A percentile compares a stretch with the other conserved stretches of the same genome.
Conservation (phyloP, 306 rosid species). For the Prunus campanulata region DNA sequence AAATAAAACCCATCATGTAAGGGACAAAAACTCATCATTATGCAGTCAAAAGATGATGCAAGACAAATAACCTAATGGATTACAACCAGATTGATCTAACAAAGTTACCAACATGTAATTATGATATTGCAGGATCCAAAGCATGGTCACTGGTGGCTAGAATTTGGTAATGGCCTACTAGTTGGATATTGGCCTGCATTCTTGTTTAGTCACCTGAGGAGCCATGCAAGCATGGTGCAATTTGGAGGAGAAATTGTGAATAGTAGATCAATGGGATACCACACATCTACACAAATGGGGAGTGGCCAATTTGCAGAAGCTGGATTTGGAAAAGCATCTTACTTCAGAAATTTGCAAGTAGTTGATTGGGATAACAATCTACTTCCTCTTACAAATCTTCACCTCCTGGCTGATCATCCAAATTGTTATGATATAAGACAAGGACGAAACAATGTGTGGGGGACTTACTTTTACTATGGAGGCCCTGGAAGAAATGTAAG, state of each 20-base stretch:
- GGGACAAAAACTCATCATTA: constrained; percentile 28
- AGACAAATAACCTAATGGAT: neutral
- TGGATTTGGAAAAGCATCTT: constrained; percentile 90
- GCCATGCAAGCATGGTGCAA: constrained; percentile 91
- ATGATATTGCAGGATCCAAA: constrained; percentile 72
- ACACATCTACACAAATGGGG: constrained; percentile 96
- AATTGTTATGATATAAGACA: constrained; percentile 85
- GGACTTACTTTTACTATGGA: constrained; percentile 94
- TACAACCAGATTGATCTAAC: neutral
- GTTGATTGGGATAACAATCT: constrained; percentile 97
- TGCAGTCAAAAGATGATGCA: constrained; percentile 8
- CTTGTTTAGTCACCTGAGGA: constrained; percentile 86
- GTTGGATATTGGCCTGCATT: constrained; percentile 97
- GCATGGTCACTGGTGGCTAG: constrained; percentile 98
- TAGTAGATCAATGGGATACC: constrained; percentile 75
- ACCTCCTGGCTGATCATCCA: constrained; percentile 76
- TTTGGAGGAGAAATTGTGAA: constrained; percentile 97
- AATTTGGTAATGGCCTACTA: constrained; percentile 73
- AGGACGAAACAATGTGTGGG: constrained; percentile 83
- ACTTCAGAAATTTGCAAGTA: constrained; percentile 85
- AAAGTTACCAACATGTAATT: constrained; percentile 4
- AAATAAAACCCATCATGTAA: constrained; percentile 2
- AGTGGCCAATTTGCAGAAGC: constrained; percentile 97
- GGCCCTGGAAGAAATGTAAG: constrained; percentile 96
- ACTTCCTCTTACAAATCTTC: constrained; percentile 77